These are phyloP conservation scores for Phytophthora sojae DNA, from an alignment of 352 stramenopile genomes.

Conservation along the genomic window DNA sequence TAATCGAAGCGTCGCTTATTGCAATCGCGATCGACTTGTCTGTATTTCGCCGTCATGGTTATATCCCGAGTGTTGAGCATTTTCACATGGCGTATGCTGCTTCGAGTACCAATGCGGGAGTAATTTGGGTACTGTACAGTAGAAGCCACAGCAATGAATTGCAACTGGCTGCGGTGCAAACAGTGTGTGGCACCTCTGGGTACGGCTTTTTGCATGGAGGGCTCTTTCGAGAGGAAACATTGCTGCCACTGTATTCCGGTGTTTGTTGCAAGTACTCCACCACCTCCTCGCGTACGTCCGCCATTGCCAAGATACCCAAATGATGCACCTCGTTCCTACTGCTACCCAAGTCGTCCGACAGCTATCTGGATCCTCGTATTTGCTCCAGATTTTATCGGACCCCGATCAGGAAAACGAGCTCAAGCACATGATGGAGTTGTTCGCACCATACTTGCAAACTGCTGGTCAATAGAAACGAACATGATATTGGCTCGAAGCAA, in stretches of 20 bases:
- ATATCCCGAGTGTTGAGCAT: no score
- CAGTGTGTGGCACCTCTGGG: no score
- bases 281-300: conserved; percentile 67
- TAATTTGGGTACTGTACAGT: no score
- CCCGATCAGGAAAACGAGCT: conserved; percentile 60
- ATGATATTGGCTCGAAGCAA: conserved; percentile 33
- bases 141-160: no score
- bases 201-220: no score
- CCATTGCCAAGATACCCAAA: conserved; percentile 48
- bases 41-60: no score
- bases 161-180: no score
- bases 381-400: conserved; percentile 61
- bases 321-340: conserved; percentile 43
- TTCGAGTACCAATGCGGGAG: no score
- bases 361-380: conserved; percentile 68
- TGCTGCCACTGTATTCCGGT: conserved; percentile 50
- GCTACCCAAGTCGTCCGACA: conserved; percentile 55
- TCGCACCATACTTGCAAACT: conserved; percentile 40
- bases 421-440: conserved; percentile 50
- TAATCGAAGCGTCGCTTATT: no score
- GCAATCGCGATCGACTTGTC: no score
- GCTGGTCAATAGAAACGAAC: conserved; percentile 27
- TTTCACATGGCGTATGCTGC: no score
- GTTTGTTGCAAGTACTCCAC: conserved; percentile 69
- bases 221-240: conserved; percentile 42